phyloP scores from a whole-genome alignment of 2,329 filamentous ascomycete genomes.

The Neofusicoccum ribis region DNA sequence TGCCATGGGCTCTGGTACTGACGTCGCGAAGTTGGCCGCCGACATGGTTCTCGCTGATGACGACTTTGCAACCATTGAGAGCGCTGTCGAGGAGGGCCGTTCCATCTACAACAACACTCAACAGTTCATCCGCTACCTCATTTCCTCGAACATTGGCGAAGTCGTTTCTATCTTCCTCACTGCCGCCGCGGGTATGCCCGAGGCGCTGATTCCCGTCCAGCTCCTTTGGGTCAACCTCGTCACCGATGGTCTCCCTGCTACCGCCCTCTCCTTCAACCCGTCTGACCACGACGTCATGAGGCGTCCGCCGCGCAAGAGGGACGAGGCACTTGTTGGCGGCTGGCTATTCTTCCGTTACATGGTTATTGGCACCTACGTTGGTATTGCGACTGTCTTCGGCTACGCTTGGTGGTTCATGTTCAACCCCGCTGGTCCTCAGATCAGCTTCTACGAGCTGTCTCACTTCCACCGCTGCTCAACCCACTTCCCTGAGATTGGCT shows the following conservation, averaged over 20 bases:
- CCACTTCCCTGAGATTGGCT: conserved; percentile 85
- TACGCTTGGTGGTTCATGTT: conserved; percentile 99
- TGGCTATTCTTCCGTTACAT: conserved; percentile 99
- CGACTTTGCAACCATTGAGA: conserved; percentile 97
- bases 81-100: conserved; percentile 93
- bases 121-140: conserved; percentile 98
- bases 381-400: conserved; percentile 88
- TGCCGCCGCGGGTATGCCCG: conserved; percentile 93
- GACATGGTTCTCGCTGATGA: conserved; percentile 99
- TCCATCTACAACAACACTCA: conserved; percentile 99
- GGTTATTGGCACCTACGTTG: conserved; percentile 93
- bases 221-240: conserved; percentile 98
- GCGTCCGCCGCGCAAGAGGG: conserved; percentile 83
- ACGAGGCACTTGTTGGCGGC: conserved; percentile 87
- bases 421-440: conserved; percentile 85
- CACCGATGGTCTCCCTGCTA: conserved; percentile 94
- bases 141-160: conserved; percentile 98
- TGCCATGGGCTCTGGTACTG: conserved; percentile 96
- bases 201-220: conserved; percentile 94
- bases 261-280: conserved; percentile 95
- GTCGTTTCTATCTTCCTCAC: conserved; percentile 99
- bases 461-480: conserved; percentile 92
- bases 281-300: conserved; percentile 99
- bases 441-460: conserved; percentile 82
- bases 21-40: conserved; percentile 92